Conservation (phyloP, 306 rosid genomes). For the Fragaria iinumae region DNA sequence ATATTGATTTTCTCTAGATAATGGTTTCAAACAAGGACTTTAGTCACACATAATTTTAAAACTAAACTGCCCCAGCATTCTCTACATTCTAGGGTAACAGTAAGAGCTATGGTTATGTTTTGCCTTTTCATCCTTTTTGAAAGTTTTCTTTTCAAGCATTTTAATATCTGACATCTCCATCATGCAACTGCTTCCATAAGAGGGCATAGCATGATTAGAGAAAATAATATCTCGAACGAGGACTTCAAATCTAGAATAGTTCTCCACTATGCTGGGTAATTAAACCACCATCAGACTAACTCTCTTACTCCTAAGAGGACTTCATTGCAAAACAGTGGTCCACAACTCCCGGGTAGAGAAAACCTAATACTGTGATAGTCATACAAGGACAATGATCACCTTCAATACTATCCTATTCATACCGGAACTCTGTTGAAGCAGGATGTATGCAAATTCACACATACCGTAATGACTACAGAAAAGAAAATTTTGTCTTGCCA, state of each 20-base stretch:
- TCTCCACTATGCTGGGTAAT: not conserved
- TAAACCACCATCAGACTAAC: not conserved
- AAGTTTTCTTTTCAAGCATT: not conserved
- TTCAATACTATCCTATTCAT: not conserved
- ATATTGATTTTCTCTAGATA: not conserved
- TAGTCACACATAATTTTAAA: not conserved
- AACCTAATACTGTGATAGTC: not conserved
- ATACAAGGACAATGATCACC: not conserved
- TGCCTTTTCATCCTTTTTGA: not conserved
- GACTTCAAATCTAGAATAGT: constrained; percentile 1
- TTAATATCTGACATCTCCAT: not conserved
- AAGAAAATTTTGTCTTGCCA: not conserved
- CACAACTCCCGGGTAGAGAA: not conserved
- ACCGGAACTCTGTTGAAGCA: not conserved
- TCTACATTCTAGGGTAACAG: not conserved
- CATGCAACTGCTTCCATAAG: not conserved
- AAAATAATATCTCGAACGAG: not conserved
- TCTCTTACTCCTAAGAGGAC: not conserved
- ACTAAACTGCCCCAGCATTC: not conserved
- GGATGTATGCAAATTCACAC: not conserved
- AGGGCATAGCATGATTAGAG: not conserved
- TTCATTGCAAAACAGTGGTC: not conserved
- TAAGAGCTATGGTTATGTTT: not conserved
- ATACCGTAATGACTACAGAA: not conserved
- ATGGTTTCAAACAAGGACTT: not conserved